These are phyloP conservation scores for Acanthamoeba royreba DNA, from an alignment of 208 protist genomes.

Conservation along the genomic window DNA sequence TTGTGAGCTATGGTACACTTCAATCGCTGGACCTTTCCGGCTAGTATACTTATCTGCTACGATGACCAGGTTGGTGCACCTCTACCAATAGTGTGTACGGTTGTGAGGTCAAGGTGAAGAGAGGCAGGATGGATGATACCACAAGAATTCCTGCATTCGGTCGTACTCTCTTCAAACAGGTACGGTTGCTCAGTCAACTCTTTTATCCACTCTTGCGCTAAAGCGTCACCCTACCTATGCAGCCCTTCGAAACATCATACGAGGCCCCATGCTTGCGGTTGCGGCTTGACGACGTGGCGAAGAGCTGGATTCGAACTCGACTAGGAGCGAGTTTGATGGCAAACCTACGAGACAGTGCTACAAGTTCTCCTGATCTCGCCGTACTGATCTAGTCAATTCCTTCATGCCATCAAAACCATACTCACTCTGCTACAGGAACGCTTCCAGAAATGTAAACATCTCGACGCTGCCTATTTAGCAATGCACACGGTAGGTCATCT, in stretches of 20 bases:
- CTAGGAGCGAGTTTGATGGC: not conserved
- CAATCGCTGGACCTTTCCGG: not conserved
- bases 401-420: not conserved
- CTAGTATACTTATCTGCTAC: not conserved
- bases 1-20: not conserved
- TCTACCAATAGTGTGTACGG: not conserved
- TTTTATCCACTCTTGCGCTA: not conserved
- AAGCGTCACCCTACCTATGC: no score
- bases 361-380: not conserved
- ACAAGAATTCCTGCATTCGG: not conserved
- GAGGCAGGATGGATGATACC: not conserved
- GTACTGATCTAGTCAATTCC: not conserved
- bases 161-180: not conserved
- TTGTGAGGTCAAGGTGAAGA: not conserved
- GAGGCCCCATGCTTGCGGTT: not conserved
- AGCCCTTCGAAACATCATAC: not conserved
- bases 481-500: not conserved
- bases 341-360: not conserved
- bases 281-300: not conserved
- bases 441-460: not conserved
- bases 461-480: not conserved
- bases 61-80: not conserved
- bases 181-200: no score
- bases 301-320: not conserved
- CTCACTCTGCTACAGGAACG: not conserved